phyloP scores from a whole-genome alignment of 2,329 filamentous ascomycete species.

The Peltaster fructicola region DNA sequence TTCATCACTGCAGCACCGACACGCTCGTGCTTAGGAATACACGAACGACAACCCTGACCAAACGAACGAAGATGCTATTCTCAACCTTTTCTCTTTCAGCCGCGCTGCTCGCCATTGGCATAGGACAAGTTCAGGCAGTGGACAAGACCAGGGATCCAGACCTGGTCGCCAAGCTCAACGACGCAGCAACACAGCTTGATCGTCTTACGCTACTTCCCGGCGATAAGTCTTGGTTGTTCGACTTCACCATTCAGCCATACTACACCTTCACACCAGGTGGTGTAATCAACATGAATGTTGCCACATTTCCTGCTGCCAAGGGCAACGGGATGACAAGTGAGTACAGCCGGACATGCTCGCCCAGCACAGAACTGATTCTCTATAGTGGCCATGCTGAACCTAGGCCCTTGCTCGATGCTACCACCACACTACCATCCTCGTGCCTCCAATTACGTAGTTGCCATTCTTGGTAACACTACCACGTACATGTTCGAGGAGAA shows the following conservation, averaged over 20 bases:
- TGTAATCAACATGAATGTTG: slow-evolving; percentile 35
- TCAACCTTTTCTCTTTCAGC: too few relatives aligned
- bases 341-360: slow-evolving; percentile 9
- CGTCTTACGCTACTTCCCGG: slow-evolving; percentile 23
- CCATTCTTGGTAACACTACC: slow-evolving; percentile 29
- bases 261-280: slow-evolving; percentile 29
- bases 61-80: too few relatives aligned
- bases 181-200: slow-evolving; percentile 29
- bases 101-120: slow-evolving; percentile 10
- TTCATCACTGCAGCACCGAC: too few relatives aligned
- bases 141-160: slow-evolving; percentile 24
- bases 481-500: slow-evolving; percentile 37
- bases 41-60: too few relatives aligned
- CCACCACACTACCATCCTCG: slow-evolving; percentile 34
- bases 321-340: slow-evolving; percentile 30
- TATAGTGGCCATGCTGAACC: slow-evolving; percentile 20
- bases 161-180: slow-evolving; percentile 22
- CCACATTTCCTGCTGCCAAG: slow-evolving; percentile 32
- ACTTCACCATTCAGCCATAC: slow-evolving; percentile 25
- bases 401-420: slow-evolving; percentile 35
- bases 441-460: slow-evolving; percentile 32
- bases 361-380: not conserved
- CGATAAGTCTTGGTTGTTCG: slow-evolving; percentile 30
- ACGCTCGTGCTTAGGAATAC: too few relatives aligned
- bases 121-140: slow-evolving; percentile 14